Base-by-base conservation (phyloP, 2,329 filamentous ascomycete genomes). In the Calonectria pseudoreteaudii region DNA sequence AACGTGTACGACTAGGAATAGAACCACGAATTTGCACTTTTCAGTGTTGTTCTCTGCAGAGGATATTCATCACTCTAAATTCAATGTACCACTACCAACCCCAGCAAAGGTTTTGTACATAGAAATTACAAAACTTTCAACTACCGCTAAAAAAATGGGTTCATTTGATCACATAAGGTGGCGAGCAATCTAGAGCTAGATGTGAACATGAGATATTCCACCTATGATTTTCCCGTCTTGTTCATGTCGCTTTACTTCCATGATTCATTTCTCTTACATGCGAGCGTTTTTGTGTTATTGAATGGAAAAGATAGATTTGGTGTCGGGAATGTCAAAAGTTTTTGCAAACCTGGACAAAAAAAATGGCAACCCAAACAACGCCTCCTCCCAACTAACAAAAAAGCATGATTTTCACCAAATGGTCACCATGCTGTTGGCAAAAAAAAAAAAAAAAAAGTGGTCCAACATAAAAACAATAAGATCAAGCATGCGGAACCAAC, bases 1-100 rank as follows among this genome's bases (percentile, higher is more conserved):
- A 56, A 62, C 53, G 67, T 73, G 67, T 73, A 73, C 50, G 31
- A 64, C 53, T 30, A 67, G 68, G 44, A 38, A 65, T 53, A 38
- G 36, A 67, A 62, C 16, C 16, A 31, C 60, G 13, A 5, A 67
- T 65, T 68, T 41, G 62, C 53, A 70, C 66, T 49, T 44, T 56
- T 52, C 64, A n/a, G 53, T 52, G 38, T 47, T 64, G 31, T 28
- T 56, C 23, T 65, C 52, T 36, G 20, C 26, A 47, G n/a, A 56
- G 66, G 44, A 68, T 23, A 44, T 44, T 66, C 30, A 65, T 53
- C 66, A 34, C 30, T 41, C 38, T 60, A 26, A 23, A 41, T 58
- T 71, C 26, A 41, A 69, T 66, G 58, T 66, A 68, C 28, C 38
- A 58, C 47, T 30, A 50, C 30, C 23, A 30, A 26, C 28, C n/a